Evolutionary conservation across 306 rosid genomes (phyloP).

Genomic region (Phaseolus lunatus): DNA sequence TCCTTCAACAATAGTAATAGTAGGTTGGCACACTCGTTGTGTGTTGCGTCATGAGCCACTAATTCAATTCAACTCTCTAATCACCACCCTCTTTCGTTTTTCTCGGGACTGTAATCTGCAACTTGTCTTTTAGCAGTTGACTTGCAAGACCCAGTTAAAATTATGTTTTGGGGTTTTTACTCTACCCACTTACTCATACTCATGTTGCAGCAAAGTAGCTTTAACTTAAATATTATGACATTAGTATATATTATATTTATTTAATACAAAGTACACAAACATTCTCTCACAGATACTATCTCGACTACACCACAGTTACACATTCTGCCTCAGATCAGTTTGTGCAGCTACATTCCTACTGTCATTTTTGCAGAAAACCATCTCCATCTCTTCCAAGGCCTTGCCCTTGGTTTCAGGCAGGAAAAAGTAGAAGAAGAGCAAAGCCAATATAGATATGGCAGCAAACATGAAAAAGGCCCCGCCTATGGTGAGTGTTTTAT

Average conservation of each 20-base stretch:
- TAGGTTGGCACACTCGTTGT: background rate
- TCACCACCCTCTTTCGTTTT: background rate
- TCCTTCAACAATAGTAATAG: no score
- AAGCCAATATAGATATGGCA: conserved; percentile 61
- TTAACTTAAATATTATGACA: conserved; percentile 12
- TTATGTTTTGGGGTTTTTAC: background rate
- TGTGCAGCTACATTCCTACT: background rate
- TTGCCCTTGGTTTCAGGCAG: conserved; percentile 80
- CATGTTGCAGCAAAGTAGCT: background rate
- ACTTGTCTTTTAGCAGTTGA: background rate
- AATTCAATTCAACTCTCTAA: background rate
- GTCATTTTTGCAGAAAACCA: conserved; percentile 49
- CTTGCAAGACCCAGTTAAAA: background rate
- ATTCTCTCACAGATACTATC: background rate
- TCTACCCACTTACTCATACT: background rate
- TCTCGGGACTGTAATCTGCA: background rate
- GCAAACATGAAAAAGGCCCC: conserved; percentile 75
- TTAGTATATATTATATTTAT: background rate
- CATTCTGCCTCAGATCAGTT: background rate
- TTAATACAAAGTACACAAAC: background rate
- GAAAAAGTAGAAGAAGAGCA: conserved; percentile 64
- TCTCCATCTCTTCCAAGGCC: conserved; percentile 79
- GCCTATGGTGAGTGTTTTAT: conserved; percentile 73
- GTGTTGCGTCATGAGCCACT: background rate
- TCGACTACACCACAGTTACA: background rate